Percentiles rank a stretch among this genome's conserved stretches.
These are phyloP conservation scores for Trichophyton simii DNA, from an alignment of 2,329 filamentous ascomycete genomes.

Conservation along the genomic window DNA sequence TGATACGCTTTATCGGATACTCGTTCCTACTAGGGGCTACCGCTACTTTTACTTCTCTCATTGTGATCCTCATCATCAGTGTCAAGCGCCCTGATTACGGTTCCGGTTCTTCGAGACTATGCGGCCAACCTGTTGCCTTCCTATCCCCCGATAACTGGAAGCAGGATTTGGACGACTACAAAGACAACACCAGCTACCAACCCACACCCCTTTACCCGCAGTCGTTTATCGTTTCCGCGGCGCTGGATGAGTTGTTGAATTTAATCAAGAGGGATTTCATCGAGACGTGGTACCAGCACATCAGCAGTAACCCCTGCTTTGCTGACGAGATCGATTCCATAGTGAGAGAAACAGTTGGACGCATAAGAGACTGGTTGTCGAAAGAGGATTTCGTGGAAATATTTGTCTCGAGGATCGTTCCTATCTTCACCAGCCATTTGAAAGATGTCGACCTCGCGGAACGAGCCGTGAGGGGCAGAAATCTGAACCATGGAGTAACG, in stretches of 20 bases:
- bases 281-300: slow-evolving; percentile 73
- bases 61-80: slow-evolving; percentile 50
- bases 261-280: slow-evolving; percentile 75
- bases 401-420: slow-evolving; percentile 68
- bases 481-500: slow-evolving; percentile 78
- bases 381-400: slow-evolving; percentile 74
- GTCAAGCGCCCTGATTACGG: slow-evolving; percentile 31
- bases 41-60: slow-evolving; percentile 41
- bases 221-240: slow-evolving; percentile 64
- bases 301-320: slow-evolving; percentile 70
- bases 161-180: slow-evolving; percentile 55
- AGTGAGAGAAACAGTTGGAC: slow-evolving; percentile 59
- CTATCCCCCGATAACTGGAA: slow-evolving; percentile 53
- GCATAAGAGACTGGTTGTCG: slow-evolving; percentile 58
- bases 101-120: slow-evolving; percentile 28
- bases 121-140: slow-evolving; percentile 41
- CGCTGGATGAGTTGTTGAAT: slow-evolving; percentile 65
- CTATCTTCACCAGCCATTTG: slow-evolving; percentile 77
- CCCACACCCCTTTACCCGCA: slow-evolving; percentile 59
- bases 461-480: slow-evolving; percentile 68
- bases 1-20: slow-evolving; percentile 72
- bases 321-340: slow-evolving; percentile 73
- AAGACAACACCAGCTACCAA: slow-evolving; percentile 53
- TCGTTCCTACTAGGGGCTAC: slow-evolving; percentile 63
- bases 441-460: slow-evolving; percentile 87